Evolutionary conservation across 2,329 filamentous ascomycete species (phyloP).

Genomic region (Chaetomium globosum): DNA sequence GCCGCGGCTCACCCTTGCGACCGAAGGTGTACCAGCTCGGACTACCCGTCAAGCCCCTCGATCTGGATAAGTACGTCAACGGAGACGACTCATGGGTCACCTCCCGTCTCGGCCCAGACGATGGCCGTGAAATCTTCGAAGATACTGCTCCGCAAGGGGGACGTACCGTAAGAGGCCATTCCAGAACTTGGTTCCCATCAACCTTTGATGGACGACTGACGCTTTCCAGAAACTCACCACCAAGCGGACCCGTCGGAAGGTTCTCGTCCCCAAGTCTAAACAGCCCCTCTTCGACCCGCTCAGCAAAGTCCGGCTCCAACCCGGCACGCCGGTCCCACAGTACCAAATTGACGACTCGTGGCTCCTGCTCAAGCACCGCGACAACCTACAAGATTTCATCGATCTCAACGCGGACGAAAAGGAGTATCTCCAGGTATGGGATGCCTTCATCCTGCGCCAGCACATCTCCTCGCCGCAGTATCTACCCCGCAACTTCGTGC

Average conservation of each 20-base stretch:
- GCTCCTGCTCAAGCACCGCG: conserved; percentile 62
- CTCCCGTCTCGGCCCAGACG: conserved; percentile 47
- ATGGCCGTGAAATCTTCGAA: conserved; percentile 39
- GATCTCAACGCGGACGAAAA: conserved; percentile 58
- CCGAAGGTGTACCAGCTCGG: conserved; percentile 49
- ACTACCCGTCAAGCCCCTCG: conserved; percentile 48
- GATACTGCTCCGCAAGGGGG: conserved; percentile 25
- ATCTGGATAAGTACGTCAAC: conserved; percentile 48
- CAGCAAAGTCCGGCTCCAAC: conserved; percentile 55
- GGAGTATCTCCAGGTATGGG: conserved; percentile 63
- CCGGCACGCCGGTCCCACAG: conserved; percentile 53
- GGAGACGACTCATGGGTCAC: conserved; percentile 53
- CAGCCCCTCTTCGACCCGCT: conserved; percentile 61
- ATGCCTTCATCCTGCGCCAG: conserved; percentile 56
- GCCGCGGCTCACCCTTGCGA: conserved; percentile 28
- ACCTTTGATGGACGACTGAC: conserved; percentile 6
- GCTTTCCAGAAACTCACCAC: conserved; percentile 23
- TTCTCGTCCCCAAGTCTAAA: conserved; percentile 53
- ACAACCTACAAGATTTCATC: conserved; percentile 59
- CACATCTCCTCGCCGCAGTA: conserved; percentile 56
- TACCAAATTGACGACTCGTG: conserved; percentile 53
- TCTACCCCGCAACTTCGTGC: conserved; percentile 55
- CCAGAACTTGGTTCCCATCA: background rate
- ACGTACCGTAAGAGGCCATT: conserved; percentile 21
- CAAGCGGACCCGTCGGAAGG: conserved; percentile 40